A percentile compares a stretch with the other conserved stretches of the same genome.
Evolutionary conservation across 805 yeast genomes (phyloP).

Genomic region (Crinitomyces ghanaensis): DNA sequence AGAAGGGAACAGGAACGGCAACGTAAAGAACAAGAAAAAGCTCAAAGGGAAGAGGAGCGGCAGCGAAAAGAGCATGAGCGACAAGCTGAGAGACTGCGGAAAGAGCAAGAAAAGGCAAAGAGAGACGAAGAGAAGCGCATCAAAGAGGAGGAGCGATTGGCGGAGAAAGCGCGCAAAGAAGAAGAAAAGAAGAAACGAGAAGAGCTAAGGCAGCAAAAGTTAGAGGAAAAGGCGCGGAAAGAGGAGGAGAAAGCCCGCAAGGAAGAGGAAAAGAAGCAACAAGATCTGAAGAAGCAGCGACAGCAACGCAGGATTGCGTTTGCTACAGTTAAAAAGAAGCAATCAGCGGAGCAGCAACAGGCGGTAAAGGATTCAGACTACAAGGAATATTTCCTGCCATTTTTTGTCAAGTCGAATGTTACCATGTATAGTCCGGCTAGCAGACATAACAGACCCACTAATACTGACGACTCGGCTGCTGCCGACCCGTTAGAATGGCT

Average conservation of each 20-base stretch:
- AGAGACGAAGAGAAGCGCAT: slow-evolving; percentile 13
- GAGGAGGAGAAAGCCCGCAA: slow-evolving; percentile 8
- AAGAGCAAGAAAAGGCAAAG: slow-evolving; percentile 10
- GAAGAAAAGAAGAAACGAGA: slow-evolving; percentile 6
- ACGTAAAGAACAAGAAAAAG: slow-evolving; percentile 10
- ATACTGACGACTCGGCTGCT: background rate
- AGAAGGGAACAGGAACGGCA: slow-evolving; percentile 15
- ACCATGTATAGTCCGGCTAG: slow-evolving; percentile 3
- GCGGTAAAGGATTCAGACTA: slow-evolving; percentile 16
- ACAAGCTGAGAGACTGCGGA: slow-evolving; percentile 14
- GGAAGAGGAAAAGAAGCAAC: no score
- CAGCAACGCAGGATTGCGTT: no score
- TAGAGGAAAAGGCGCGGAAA: background rate
- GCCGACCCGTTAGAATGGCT: background rate
- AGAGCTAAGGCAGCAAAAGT: slow-evolving; percentile 6
- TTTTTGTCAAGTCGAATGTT: slow-evolving; percentile 21
- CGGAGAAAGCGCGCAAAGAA: slow-evolving; percentile 12
- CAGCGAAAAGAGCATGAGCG: slow-evolving; percentile 13
- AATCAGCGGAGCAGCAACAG: slow-evolving; percentile 1
- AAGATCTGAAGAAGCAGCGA: no score
- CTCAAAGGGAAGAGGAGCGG: slow-evolving; percentile 11
- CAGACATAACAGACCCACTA: background rate
- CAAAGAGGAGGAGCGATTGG: slow-evolving; percentile 10
- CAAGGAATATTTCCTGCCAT: slow-evolving; percentile 23
- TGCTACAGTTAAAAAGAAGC: slow-evolving; percentile 1